Conservation (phyloP, 2,329 filamentous ascomycete genomes). For the Colletotrichum filicis region DNA sequence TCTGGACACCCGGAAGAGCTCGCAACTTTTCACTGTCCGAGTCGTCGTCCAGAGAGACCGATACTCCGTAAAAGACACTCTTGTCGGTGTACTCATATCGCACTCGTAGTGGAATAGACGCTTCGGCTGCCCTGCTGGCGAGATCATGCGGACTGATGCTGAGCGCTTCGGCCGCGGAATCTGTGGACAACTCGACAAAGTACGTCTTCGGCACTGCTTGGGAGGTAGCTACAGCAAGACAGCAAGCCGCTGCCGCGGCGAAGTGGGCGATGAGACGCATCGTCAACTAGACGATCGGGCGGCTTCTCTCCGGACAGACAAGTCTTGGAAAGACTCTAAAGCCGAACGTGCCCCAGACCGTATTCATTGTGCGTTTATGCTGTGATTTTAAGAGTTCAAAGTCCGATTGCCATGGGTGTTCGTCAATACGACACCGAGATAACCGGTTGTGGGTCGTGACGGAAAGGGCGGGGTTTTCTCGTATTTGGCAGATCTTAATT, state of each 20-base stretch:
- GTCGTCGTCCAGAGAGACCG: constrained; percentile 3
- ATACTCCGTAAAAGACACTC: constrained; percentile 18
- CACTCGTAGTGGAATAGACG: constrained; percentile 1
- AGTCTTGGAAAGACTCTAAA: neutral
- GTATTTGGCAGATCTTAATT: neutral
- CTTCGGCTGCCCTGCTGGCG: neutral
- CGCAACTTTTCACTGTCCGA: neutral
- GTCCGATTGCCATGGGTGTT: neutral
- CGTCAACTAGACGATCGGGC: neutral
- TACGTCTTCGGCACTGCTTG: constrained; percentile 18
- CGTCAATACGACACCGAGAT: neutral
- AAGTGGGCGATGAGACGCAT: constrained; percentile 9
- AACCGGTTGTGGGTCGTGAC: neutral
- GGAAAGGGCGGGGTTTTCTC: neutral
- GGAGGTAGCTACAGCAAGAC: neutral
- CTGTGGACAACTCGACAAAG: constrained; percentile 1
- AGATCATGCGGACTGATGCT: neutral
- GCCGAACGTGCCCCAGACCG: neutral
- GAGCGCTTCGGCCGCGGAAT: neutral
- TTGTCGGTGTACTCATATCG: constrained; percentile 20
- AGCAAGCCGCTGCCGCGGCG: constrained; percentile 3
- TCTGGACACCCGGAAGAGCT: constrained; percentile 7
- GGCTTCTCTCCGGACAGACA: neutral
- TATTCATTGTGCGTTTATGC: neutral
- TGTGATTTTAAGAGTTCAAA: neutral